Conservation (phyloP, 2,329 filamentous ascomycete genomes). For the Pseudopithomyces chartarum region DNA sequence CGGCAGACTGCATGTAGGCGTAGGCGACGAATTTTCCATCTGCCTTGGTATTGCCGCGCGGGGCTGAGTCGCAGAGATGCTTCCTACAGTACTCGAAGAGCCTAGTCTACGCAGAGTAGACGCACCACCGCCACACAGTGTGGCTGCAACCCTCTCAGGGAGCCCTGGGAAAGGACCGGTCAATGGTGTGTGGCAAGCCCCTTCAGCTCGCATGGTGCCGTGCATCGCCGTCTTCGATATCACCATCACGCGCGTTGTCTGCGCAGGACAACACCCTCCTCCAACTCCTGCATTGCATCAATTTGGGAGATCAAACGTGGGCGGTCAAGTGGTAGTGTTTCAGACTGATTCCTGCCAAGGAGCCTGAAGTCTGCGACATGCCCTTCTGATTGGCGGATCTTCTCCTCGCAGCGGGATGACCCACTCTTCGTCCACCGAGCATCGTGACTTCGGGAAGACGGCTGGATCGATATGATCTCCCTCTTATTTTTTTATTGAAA, state of each 20-base stretch:
- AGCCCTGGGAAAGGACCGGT: not conserved
- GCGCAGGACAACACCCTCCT: not conserved
- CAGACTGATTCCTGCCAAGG: conserved; percentile 9
- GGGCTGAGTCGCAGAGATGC: not conserved
- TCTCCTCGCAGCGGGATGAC: not conserved
- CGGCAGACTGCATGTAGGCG: not conserved
- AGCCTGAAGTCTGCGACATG: not conserved
- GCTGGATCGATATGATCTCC: not conserved
- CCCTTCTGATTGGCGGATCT: conserved; percentile 9
- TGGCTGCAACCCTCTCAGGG: not conserved
- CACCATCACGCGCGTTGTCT: not conserved
- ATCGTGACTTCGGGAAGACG: not conserved
- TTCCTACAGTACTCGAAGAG: not conserved
- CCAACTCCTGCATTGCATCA: conserved; percentile 7
- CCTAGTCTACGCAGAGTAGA: no score
- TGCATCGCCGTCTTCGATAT: conserved; percentile 1
- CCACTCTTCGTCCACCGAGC: not conserved
- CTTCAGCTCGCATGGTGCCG: conserved; percentile 4
- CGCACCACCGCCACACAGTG: not conserved
- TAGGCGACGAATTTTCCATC: conserved; percentile 1
- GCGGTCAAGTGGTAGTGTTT: conserved; percentile 7
- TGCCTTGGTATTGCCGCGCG: conserved; percentile 10
- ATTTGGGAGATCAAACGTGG: conserved; percentile 11
- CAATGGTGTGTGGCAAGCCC: not conserved
- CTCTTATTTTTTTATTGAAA: not conserved